Base-by-base conservation (phyloP, 192 early-diverging fungal genomes). In the Coemansia reversa region DNA sequence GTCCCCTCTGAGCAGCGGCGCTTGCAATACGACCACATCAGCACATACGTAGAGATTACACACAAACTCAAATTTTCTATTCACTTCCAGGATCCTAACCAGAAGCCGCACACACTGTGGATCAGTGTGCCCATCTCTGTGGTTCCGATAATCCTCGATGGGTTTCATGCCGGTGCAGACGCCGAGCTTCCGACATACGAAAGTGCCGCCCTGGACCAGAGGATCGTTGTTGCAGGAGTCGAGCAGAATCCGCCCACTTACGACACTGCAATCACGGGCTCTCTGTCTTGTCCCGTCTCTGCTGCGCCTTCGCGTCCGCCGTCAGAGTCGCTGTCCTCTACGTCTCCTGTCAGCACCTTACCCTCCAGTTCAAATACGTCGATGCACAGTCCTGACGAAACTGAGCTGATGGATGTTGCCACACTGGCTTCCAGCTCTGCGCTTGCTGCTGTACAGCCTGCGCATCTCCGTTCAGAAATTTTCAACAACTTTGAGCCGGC, bases 11-110 rank as follows among this genome's bases (percentile, higher is more conserved):
- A 68, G 45, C 62, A 55, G 25, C 51, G 53, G 30, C 72, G 73
- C 42, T 57, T 81, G 23, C 78, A 81, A 57, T 81, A 72, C 57
- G 78, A 81, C 66, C 78, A 81, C 50, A 71, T 75, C 3, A 72
- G 73, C 8, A 63, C 78, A 35, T 72, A 72, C 66, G 66, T 81
- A 25, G 73, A 81, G 53, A 67, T 81, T 32, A 75, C 72, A 5
- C 78, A 81, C 65, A 81, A 75, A 55, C 68, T 81, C 49, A 81
- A 81, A 52, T 75, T 72, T 53, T 71, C 72, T 7, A 75, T 81
- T 23, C 58, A 69, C 51, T 81, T 81, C 67, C 61, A 62, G 55
- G 78, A 75, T 30, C 72, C 72, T 12, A 69, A 69, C 5, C 51
- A 69, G 20, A 54, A 30, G 24, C 54, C 66, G 35, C 78, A 69